Percentiles rank a stretch among this genome's conserved stretches.
Conservation (phyloP, 768 basidiomycete species). For the Peribolospora kevripleyi region DNA sequence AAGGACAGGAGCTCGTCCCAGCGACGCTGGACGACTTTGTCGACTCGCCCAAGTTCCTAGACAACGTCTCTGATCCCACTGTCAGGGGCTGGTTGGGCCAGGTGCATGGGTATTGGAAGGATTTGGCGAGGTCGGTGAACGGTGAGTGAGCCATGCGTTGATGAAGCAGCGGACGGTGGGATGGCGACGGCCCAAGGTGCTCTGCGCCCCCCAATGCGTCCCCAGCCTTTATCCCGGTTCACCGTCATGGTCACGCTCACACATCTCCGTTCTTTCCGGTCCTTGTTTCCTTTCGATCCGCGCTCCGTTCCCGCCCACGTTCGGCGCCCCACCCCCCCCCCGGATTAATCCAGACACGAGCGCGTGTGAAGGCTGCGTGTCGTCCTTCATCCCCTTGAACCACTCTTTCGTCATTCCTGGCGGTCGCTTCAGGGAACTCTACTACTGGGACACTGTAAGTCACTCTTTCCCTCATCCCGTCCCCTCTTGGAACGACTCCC, state of each 20-base stretch:
- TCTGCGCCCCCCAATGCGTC: too few species aligned
- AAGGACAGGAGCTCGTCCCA: conserved; percentile 35
- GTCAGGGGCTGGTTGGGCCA: conserved; percentile 45
- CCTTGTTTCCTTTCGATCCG: not conserved
- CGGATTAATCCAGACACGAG: conserved; percentile 31
- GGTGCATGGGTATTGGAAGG: conserved; percentile 65
- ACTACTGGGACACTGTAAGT: conserved; percentile 27
- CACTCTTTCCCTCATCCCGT: not conserved
- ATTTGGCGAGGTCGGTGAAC: conserved; percentile 25
- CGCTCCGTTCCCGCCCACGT: not conserved
- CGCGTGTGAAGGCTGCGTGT: conserved; percentile 41
- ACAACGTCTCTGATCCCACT: conserved; percentile 42
- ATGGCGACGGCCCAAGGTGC: too few species aligned
- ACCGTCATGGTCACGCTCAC: not conserved
- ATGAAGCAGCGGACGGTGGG: too few species aligned
- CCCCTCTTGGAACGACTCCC: not conserved
- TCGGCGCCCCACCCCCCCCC: not conserved
- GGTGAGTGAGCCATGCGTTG: too few species aligned
- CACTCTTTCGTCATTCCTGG: conserved; percentile 80
- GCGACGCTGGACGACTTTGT: conserved; percentile 38
- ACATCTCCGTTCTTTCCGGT: not conserved
- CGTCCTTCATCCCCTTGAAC: conserved; percentile 68
- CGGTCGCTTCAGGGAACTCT: conserved; percentile 38
- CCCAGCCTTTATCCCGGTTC: too few species aligned
- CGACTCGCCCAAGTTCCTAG: conserved; percentile 38